Evolutionary conservation across 164 flowering plant species (phyloP).

Genomic region (Piper longum): DNA sequence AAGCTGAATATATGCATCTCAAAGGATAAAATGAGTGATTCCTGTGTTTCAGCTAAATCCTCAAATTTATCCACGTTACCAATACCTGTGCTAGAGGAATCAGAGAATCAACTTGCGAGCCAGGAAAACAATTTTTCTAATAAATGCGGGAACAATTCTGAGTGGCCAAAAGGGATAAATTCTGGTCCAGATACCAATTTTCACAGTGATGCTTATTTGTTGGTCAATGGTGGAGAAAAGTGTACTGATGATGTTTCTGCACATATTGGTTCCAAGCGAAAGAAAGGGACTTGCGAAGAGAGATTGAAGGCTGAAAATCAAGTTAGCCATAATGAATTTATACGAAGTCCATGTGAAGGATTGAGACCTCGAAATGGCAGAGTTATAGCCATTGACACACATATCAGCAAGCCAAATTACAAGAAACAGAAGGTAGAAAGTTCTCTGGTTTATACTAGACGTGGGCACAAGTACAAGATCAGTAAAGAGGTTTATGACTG

Average conservation of each 20-base stretch:
- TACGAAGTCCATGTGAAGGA: conserved; percentile 84
- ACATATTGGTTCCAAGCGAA: conserved; percentile 2
- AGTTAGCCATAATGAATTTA: conserved; percentile 18
- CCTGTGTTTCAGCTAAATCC: too few relatives aligned
- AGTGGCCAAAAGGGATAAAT: background rate
- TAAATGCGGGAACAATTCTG: too few relatives aligned
- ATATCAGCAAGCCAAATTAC: background rate
- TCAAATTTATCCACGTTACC: too few relatives aligned
- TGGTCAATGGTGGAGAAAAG: conserved; percentile 7
- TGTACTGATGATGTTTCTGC: background rate
- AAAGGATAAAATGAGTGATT: background rate
- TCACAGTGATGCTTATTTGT: conserved; percentile 4
- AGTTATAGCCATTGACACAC: background rate
- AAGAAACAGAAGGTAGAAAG: conserved; percentile 16
- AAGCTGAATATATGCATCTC: background rate
- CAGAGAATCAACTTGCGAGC: background rate
- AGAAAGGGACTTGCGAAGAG: conserved; percentile 32
- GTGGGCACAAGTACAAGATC: conserved; percentile 14
- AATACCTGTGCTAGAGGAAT: too few relatives aligned
- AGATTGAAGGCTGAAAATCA: conserved; percentile 19
- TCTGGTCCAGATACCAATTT: background rate
- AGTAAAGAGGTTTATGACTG: conserved; percentile 28
- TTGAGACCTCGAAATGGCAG: conserved; percentile 45
- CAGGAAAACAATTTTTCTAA: too few relatives aligned
- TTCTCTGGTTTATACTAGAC: conserved; percentile 4